Evolutionary conservation across 208 protist genomes (phyloP).

Genomic region (Leishmania mexicana): DNA sequence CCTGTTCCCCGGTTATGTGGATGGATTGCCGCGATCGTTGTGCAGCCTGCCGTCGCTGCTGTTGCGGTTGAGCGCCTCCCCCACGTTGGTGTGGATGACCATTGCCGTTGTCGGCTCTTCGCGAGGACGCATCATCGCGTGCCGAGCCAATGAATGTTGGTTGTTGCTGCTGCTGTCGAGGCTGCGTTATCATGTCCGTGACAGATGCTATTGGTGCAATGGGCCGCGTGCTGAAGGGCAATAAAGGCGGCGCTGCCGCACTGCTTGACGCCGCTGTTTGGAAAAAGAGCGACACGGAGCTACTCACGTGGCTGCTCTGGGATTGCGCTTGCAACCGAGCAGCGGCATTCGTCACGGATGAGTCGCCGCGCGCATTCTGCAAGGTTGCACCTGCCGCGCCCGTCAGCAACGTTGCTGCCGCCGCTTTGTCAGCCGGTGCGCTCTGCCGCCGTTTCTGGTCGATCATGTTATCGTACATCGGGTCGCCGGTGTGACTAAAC

Average conservation of each 20-base stretch:
- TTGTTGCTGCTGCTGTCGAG: constrained; percentile 2
- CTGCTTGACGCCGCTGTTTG: constrained; percentile 7
- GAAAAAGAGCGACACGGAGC: constrained; percentile 14
- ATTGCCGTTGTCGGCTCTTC: not conserved
- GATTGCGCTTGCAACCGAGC: not conserved
- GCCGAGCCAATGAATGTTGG: not conserved
- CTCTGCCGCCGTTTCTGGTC: constrained; percentile 12
- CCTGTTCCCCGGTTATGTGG: constrained; percentile 22
- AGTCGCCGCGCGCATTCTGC: not conserved
- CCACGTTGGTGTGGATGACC: not conserved
- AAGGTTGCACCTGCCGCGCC: not conserved
- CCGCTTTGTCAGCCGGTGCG: not conserved
- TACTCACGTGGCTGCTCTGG: not conserved
- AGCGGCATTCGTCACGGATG: constrained; percentile 1
- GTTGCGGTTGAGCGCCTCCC: not conserved
- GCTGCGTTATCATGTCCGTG: not conserved
- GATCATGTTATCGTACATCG: constrained; percentile 35
- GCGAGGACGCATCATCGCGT: not conserved
- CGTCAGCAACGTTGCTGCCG: not conserved
- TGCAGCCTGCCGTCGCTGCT: not conserved
- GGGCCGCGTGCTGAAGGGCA: constrained; percentile 35
- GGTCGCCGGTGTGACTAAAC: constrained; percentile 32
- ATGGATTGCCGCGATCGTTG: constrained; percentile 10
- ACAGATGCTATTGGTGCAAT: constrained; percentile 1
- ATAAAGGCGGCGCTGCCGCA: constrained; percentile 3